phyloP scores from a whole-genome alignment of 139 green algal species.

The Closterium sp. region DNA sequence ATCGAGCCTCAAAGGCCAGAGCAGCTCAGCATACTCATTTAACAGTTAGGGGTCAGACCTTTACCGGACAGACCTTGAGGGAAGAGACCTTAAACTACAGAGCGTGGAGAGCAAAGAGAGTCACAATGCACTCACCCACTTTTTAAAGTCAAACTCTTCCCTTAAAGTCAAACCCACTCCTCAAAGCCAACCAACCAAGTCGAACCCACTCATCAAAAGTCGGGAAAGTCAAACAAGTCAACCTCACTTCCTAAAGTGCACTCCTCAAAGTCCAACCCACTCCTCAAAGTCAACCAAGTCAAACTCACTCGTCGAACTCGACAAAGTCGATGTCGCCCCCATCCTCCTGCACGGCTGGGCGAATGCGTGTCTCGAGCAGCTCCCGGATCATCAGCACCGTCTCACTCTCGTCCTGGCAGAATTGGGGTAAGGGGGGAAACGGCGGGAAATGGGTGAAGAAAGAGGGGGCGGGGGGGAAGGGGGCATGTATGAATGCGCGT shows the following conservation, averaged over 20 bases:
- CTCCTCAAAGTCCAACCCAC: no score
- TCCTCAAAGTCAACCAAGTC: neutral
- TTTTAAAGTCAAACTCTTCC: no score
- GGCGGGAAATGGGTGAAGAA: no score
- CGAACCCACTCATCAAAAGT: neutral
- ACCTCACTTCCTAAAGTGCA: neutral
- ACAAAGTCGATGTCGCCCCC: constrained; percentile 93
- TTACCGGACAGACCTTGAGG: no score
- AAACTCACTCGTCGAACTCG: constrained; percentile 74
- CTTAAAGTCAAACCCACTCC: no score
- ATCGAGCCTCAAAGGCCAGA: no score
- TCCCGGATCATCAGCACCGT: constrained; percentile 99
- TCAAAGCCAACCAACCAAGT: neutral
- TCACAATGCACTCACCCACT: neutral
- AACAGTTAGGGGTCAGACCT: no score
- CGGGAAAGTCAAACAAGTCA: neutral
- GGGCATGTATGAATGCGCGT: constrained; percentile 94
- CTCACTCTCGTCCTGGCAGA: constrained; percentile 83
- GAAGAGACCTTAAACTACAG: no score
- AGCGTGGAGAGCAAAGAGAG: neutral
- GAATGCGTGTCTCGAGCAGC: constrained; percentile 96
- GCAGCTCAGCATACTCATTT: no score
- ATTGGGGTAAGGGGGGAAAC: no score
- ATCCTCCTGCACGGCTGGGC: constrained; percentile 91
- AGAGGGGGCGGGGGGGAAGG: no score